These are phyloP conservation scores for Suhomyces sp. DNA, from an alignment of 805 yeast genomes.

Conservation along the genomic window DNA sequence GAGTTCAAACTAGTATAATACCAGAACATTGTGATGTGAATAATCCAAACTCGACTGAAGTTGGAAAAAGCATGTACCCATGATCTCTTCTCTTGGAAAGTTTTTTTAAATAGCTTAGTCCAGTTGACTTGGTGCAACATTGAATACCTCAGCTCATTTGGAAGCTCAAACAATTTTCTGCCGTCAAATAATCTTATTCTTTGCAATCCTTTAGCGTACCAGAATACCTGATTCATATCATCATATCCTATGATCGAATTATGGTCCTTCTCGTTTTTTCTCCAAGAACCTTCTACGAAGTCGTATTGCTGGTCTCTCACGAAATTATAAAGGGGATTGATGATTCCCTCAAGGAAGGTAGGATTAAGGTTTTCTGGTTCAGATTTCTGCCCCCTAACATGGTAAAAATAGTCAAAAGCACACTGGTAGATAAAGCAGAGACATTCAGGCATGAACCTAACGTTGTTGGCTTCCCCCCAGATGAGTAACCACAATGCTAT, in stretches of 20 bases:
- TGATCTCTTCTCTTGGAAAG: conserved; percentile 47
- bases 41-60: conserved; percentile 54
- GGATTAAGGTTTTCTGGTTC: conserved; percentile 6
- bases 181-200: conserved; percentile 36
- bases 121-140: conserved; percentile 37
- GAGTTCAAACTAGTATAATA: conserved; percentile 51
- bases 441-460: conserved; percentile 49
- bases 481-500: conserved; percentile 60
- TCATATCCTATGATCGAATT: conserved; percentile 57
- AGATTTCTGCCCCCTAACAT: conserved; percentile 19
- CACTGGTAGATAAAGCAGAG: conserved; percentile 34
- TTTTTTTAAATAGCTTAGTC: conserved; percentile 43
- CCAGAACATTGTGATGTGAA: conserved; percentile 53
- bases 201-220: conserved; percentile 42
- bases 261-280: conserved; percentile 71
- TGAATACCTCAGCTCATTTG: conserved; percentile 30
- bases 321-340: conserved; percentile 54
- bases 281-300: conserved; percentile 51
- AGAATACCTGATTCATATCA: conserved; percentile 52
- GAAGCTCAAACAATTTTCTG: conserved; percentile 24
- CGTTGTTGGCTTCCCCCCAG: conserved; percentile 80
- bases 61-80: conserved; percentile 52
- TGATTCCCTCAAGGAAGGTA: conserved; percentile 38
- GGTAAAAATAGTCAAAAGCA: conserved; percentile 21
- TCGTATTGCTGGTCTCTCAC: conserved; percentile 69